Conservation (phyloP, 371 early-diverging fungal genomes). For the Ecytonucleospora hepatopenaei region DNA sequence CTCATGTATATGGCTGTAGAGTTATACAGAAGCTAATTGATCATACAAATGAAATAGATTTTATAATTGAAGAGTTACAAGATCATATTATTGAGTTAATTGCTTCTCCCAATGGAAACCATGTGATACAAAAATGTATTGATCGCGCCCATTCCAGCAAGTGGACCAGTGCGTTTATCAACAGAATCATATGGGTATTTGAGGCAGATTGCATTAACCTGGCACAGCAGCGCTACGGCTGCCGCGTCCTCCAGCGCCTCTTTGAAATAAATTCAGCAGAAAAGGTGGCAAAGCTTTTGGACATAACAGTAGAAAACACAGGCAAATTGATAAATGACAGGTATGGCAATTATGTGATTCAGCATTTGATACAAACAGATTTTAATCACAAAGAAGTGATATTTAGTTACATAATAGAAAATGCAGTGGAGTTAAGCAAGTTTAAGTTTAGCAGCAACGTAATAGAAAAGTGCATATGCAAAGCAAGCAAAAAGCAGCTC, state of each 20-base stretch:
- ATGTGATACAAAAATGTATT: conserved; percentile 97
- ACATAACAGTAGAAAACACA: conserved; percentile 61
- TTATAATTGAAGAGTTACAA: conserved; percentile 72
- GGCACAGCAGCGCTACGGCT: conserved; percentile 96
- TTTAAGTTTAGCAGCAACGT: conserved; percentile 99
- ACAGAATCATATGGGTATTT: conserved; percentile 64
- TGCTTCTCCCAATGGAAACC: conserved; percentile 98
- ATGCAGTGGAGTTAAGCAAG: conserved; percentile 55
- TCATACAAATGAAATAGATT: conserved; percentile 68
- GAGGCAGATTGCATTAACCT: conserved; percentile 80
- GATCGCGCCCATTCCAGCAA: conserved; percentile 58
- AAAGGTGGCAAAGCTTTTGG: conserved; percentile 32
- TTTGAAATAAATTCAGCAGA: conserved; percentile 68
- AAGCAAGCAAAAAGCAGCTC: conserved; percentile 18
- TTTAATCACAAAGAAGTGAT: conserved; percentile 71
- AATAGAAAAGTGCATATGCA: conserved; percentile 62
- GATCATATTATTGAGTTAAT: conserved; percentile 85
- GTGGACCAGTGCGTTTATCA: conserved; percentile 12
- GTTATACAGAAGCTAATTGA: conserved; percentile 97
- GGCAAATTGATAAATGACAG: conserved; percentile 84
- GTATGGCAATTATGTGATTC: conserved; percentile 99
- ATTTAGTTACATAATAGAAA: conserved; percentile 64
- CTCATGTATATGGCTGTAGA: conserved; percentile 98
- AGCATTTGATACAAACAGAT: conserved; percentile 75
- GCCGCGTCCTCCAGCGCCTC: conserved; percentile 95